Evolutionary conservation across 2,329 filamentous ascomycete genomes (phyloP).

Genomic region (Colletotrichum camelliae): DNA sequence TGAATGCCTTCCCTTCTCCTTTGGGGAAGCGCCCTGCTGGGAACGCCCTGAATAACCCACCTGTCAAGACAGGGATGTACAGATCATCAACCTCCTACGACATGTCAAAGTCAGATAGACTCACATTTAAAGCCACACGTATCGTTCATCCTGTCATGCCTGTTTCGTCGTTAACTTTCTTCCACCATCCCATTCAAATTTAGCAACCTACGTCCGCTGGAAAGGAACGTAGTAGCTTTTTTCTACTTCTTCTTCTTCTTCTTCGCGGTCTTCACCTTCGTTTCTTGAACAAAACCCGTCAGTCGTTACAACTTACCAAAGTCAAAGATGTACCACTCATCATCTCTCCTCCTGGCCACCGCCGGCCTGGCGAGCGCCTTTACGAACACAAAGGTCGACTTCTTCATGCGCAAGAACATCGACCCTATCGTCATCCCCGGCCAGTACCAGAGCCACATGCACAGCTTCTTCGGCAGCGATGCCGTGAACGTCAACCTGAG

Average conservation of each 20-base stretch:
- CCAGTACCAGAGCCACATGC: slow-evolving; percentile 35
- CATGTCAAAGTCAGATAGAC: background rate
- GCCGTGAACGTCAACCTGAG: slow-evolving; percentile 33
- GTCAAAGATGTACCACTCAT: background rate
- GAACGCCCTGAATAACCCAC: background rate
- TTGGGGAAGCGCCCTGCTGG: background rate
- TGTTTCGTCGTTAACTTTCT: background rate
- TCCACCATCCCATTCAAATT: background rate
- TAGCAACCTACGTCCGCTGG: background rate
- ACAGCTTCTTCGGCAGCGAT: slow-evolving; percentile 40
- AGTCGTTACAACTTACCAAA: background rate
- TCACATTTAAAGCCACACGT: background rate
- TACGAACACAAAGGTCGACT: slow-evolving; percentile 26
- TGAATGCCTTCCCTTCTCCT: background rate
- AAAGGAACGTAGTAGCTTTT: background rate
- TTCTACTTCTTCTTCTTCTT: background rate
- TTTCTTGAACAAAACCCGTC: background rate
- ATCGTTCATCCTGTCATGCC: background rate
- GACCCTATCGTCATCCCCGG: slow-evolving; percentile 37
- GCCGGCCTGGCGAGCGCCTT: slow-evolving; percentile 23
- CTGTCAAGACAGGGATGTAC: background rate
- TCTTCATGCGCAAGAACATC: slow-evolving; percentile 37
- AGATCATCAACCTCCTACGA: background rate
- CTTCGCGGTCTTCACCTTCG: background rate
- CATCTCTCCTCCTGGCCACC: background rate